Evolutionary conservation across 768 basidiomycete genomes (phyloP).

Genomic region (Gloeostereum incarnatum): DNA sequence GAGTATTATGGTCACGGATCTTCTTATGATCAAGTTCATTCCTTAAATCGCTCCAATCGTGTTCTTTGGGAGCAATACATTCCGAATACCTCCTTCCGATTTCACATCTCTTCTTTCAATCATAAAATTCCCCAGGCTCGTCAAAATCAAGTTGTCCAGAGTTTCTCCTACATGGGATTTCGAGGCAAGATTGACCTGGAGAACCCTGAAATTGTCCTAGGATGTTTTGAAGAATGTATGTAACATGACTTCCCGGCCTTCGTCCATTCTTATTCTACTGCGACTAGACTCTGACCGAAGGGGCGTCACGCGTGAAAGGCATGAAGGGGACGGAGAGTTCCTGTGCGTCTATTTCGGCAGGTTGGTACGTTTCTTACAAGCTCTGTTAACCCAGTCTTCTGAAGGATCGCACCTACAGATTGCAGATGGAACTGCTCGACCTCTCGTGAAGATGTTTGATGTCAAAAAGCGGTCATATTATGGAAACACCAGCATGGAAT

Average conservation of each 20-base stretch:
- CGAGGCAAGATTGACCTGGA: constrained; percentile 77
- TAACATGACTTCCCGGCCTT: constrained; percentile 4
- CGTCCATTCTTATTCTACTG: constrained; percentile 12
- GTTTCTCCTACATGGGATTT: constrained; percentile 81
- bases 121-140: constrained; percentile 62
- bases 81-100: constrained; percentile 70
- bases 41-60: constrained; percentile 29
- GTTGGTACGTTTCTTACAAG: constrained; percentile 46
- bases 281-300: constrained; percentile 38
- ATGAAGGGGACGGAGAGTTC: constrained; percentile 62
- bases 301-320: constrained; percentile 33
- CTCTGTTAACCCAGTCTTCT: background rate
- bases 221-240: constrained; percentile 85
- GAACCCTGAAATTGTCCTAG: constrained; percentile 61
- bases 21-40: constrained; percentile 65
- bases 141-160: constrained; percentile 62
- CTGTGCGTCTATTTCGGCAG: constrained; percentile 74
- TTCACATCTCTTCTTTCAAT: constrained; percentile 65
- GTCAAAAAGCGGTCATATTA: constrained; percentile 87
- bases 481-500: constrained; percentile 97
- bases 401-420: constrained; percentile 35
- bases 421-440: constrained; percentile 57
- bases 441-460: constrained; percentile 61
- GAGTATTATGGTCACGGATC: constrained; percentile 69
- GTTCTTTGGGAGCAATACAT: constrained; percentile 51